Base-by-base conservation (phyloP, 2,329 filamentous ascomycete genomes). In the Scedosporium dehoogii region DNA sequence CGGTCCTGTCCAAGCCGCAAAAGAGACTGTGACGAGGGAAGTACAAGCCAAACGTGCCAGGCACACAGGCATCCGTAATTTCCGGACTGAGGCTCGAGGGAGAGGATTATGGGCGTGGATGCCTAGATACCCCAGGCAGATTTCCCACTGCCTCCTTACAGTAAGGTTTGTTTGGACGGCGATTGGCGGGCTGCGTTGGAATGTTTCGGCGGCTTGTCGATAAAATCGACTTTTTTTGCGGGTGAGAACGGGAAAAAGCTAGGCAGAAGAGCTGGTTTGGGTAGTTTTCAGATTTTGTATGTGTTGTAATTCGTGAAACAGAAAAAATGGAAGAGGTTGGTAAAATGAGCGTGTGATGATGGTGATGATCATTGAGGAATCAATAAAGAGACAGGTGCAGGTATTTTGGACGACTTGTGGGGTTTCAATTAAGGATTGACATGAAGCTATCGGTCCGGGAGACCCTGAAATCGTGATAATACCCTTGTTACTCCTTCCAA, bases 91-190 rank as follows among this genome's bases (percentile, higher is more conserved):
- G 18, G 44, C 23, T 55, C 23, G n/a, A 14, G n/a, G 12, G 51
- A 23, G 18, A 14, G 18, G 23, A 29, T 55, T 23, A 21, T 6
- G 5, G 7, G 18, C 21, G 51, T 55, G 51, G 51, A 16, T 55
- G 51, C 51, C 51, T 55, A 55, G 51, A 55, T 55, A 55, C 51
- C 51, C 51, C 51, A 55, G 51, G 51, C 51, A 55, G 51, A 55
- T 48, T 18, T 48, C 44, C 33, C 33, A 38, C 33, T 12, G 33
- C 10, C 10, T 38, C 10, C 33, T 38, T 38, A 38, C 33, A 4
- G 33, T 38, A 2, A 4, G 10, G 29, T 29, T 6, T 38, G 10
- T 38, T 38, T 38, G 9, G 10, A 12, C 33, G 33, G 33, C 33
- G 33, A 38, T 38, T 38, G 33, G 33, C 33, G 33, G 10, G 10